Percentiles rank a stretch among this genome's conserved stretches.
Conservation (phyloP, 2,329 filamentous ascomycete genomes). For the Cytospora piceae region DNA sequence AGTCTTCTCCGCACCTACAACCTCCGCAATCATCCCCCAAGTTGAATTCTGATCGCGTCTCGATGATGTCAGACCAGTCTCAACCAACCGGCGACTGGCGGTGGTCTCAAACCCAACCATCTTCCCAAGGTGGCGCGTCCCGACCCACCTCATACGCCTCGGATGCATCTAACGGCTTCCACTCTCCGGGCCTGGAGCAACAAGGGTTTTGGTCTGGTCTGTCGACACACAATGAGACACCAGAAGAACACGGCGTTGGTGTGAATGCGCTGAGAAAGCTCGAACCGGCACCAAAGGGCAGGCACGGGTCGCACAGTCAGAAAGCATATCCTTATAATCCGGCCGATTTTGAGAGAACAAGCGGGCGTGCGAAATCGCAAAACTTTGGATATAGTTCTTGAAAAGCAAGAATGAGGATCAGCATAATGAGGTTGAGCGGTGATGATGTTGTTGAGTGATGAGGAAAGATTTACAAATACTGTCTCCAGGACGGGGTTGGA, state of each 20-base stretch:
- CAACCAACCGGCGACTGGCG: slow-evolving; percentile 41
- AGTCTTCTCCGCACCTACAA: slow-evolving; percentile 37
- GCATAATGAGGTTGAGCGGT: too few species aligned
- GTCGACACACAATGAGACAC: slow-evolving; percentile 51
- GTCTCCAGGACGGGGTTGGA: background rate
- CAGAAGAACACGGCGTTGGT: slow-evolving; percentile 46
- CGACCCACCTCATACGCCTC: slow-evolving; percentile 45
- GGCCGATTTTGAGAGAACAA: slow-evolving; percentile 41
- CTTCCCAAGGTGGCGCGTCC: slow-evolving; percentile 35
- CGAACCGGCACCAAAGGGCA: slow-evolving; percentile 31
- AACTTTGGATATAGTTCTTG: slow-evolving; percentile 21
- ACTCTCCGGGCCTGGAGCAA: slow-evolving; percentile 46
- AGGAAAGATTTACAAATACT: background rate
- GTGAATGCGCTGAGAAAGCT: slow-evolving; percentile 36
- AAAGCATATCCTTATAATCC: slow-evolving; percentile 44
- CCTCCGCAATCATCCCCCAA: slow-evolving; percentile 39
- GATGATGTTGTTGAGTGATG: too few species aligned
- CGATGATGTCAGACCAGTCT: slow-evolving; percentile 34
- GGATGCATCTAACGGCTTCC: slow-evolving; percentile 38
- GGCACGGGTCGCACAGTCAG: slow-evolving; percentile 29
- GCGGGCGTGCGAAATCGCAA: slow-evolving; percentile 1
- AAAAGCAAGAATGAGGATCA: background rate
- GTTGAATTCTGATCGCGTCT: slow-evolving; percentile 35
- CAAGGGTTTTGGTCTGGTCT: slow-evolving; percentile 50
- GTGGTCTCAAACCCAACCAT: slow-evolving; percentile 47